Percentiles rank a stretch among this genome's conserved stretches.
These are phyloP conservation scores for Jimgerdemannia flammicorona DNA, from an alignment of 192 early-diverging fungal genomes.

Conservation along the genomic window DNA sequence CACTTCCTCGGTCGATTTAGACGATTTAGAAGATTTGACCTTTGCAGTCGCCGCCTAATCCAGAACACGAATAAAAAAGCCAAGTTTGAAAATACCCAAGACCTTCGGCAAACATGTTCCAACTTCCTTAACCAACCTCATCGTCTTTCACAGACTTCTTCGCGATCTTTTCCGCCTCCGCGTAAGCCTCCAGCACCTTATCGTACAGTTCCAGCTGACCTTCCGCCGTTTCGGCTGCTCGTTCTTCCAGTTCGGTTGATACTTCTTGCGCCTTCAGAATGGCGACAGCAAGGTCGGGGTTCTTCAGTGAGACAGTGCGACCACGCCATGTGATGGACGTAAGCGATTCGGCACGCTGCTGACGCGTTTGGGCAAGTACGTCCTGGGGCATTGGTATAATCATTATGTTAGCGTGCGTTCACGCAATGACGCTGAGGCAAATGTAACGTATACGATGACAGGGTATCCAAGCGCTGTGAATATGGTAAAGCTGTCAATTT, in stretches of 20 bases:
- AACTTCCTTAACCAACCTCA: slow-evolving; percentile 15
- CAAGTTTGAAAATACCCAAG: too few relatives aligned
- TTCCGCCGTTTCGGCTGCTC: slow-evolving; percentile 19
- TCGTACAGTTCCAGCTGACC: slow-evolving; percentile 49
- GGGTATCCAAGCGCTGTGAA: too few relatives aligned
- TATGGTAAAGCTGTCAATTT: neutral
- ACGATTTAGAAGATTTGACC: slow-evolving; percentile 67
- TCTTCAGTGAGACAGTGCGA: slow-evolving; percentile 34
- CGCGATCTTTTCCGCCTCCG: slow-evolving; percentile 56
- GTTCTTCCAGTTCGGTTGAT: slow-evolving; percentile 19
- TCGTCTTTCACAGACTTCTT: slow-evolving; percentile 63
- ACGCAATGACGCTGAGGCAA: too few relatives aligned
- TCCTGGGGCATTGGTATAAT: neutral
- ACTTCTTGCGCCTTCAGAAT: slow-evolving; percentile 46
- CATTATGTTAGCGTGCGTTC: neutral
- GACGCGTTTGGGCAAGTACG: slow-evolving; percentile 36
- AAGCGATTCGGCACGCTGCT: slow-evolving; percentile 32
- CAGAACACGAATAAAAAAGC: slow-evolving; percentile 20
- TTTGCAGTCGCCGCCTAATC: slow-evolving; percentile 48
- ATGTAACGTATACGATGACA: too few relatives aligned
- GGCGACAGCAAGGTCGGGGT: slow-evolving; percentile 39
- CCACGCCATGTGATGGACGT: slow-evolving; percentile 47
- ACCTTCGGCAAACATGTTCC: too few relatives aligned
- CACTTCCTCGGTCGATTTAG: slow-evolving; percentile 51
- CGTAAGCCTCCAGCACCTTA: slow-evolving; percentile 48